A percentile compares a stretch with the other conserved stretches of the same genome.
phyloP scores from a whole-genome alignment of 441 rosid genomes.

The Theobroma grandiflorum region DNA sequence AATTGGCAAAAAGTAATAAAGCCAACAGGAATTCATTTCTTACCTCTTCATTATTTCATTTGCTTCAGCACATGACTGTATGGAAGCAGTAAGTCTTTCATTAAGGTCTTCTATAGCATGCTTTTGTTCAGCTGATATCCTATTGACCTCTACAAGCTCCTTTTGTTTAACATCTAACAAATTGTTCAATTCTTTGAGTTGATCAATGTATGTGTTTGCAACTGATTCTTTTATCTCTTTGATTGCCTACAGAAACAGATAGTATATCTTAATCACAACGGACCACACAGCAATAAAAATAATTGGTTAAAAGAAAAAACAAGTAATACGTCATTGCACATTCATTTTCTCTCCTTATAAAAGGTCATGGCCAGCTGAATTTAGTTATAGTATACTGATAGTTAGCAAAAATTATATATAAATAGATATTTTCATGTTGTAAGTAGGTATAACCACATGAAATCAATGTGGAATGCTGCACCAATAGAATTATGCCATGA shows the following conservation, averaged over 20 bases:
- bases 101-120: constrained; percentile 79
- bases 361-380: background rate
- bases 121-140: constrained; percentile 78
- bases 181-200: constrained; percentile 61
- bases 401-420: background rate
- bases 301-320: background rate
- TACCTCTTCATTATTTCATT: constrained; percentile 87
- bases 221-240: constrained; percentile 70
- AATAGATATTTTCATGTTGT: background rate
- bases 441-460: background rate
- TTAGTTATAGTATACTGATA: background rate
- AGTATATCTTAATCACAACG: constrained; percentile 2
- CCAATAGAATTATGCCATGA: constrained; percentile 18
- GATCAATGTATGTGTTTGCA: constrained; percentile 56
- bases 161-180: constrained; percentile 60
- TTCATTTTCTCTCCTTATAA: background rate
- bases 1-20: constrained; percentile 6
- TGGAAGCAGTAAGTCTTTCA: constrained; percentile 77
- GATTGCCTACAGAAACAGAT: constrained; percentile 62
- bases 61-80: constrained; percentile 89
- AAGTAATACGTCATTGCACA: background rate
- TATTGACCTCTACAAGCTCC: constrained; percentile 66
- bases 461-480: background rate
- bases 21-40: constrained; percentile 15
- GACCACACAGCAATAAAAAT: background rate